phyloP scores from a whole-genome alignment of 345 rosid species.

The Rhodomyrtus tomentosa region DNA sequence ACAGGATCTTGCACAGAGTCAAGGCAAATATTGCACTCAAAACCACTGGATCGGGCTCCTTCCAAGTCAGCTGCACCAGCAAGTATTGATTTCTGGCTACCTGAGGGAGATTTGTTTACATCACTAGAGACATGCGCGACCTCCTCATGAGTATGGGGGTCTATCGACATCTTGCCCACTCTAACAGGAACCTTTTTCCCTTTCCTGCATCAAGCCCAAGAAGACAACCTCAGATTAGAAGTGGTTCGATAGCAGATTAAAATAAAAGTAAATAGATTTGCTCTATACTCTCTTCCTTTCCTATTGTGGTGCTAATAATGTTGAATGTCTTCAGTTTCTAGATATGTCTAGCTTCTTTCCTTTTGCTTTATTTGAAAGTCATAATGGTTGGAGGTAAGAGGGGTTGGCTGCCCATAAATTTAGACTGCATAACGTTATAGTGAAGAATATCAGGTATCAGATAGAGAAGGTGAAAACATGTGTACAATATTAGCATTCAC shows the following conservation, averaged over 20 bases:
- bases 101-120: constrained; percentile 16
- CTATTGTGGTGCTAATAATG: too few species aligned
- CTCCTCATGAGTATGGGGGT: not conserved
- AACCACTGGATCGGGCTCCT: constrained; percentile 19
- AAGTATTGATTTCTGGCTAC: constrained; percentile 9
- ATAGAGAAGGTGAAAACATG: too few species aligned
- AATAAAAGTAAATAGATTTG: not conserved
- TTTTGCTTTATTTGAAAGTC: too few species aligned
- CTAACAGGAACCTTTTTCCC: not conserved
- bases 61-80: constrained; percentile 6
- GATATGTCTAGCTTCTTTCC: too few species aligned
- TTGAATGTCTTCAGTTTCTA: too few species aligned
- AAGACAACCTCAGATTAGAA: not conserved
- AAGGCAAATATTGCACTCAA: constrained; percentile 80
- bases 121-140: not conserved
- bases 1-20: constrained; percentile 78
- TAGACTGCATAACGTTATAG: too few species aligned
- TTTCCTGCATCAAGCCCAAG: not conserved
- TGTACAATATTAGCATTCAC: too few species aligned
- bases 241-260: not conserved
- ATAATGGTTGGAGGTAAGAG: too few species aligned
- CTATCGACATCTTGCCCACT: not conserved
- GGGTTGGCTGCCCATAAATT: too few species aligned
- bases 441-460: too few species aligned
- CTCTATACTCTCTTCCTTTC: too few species aligned